Conservation (phyloP, 2,329 filamentous ascomycete species). For the Fusarium equiseti region DNA sequence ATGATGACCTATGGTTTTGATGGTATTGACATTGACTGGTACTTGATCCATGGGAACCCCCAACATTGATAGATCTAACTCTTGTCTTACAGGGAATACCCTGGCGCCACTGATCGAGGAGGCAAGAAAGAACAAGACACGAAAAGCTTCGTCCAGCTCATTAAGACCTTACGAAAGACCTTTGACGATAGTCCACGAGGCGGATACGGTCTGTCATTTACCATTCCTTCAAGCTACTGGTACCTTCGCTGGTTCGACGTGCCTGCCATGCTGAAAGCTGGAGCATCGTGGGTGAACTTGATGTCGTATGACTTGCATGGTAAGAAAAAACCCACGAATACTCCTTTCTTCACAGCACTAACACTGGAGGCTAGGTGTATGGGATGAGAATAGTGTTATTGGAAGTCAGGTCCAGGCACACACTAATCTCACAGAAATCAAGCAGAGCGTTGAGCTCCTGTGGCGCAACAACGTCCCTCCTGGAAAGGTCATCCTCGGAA, state of each 20-base stretch:
- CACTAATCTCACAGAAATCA: constrained; percentile 63
- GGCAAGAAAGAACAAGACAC: not conserved
- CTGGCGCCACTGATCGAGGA: too few species aligned
- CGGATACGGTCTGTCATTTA: constrained; percentile 33
- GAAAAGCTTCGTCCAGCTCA: constrained; percentile 25
- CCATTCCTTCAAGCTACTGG: constrained; percentile 48
- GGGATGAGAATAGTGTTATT: constrained; percentile 53
- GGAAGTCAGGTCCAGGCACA: constrained; percentile 54
- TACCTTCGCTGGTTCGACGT: constrained; percentile 39
- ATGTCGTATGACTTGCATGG: constrained; percentile 60
- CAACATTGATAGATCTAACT: too few species aligned
- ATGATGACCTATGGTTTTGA: constrained; percentile 43
- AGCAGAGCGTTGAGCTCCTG: not conserved
- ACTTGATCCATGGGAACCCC: not conserved
- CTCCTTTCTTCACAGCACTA: not conserved
- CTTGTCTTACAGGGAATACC: too few species aligned
- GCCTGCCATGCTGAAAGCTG: not conserved
- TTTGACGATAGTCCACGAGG: not conserved
- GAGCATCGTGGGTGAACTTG: constrained; percentile 23
- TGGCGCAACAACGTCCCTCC: not conserved
- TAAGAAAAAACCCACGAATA: not conserved
- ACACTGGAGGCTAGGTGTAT: constrained; percentile 35
- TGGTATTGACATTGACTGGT: constrained; percentile 48
- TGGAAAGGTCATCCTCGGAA: not conserved
- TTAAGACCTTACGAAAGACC: not conserved